Evolutionary conservation across 805 yeast species (phyloP).

Genomic region (Isabelozyma heimii): DNA sequence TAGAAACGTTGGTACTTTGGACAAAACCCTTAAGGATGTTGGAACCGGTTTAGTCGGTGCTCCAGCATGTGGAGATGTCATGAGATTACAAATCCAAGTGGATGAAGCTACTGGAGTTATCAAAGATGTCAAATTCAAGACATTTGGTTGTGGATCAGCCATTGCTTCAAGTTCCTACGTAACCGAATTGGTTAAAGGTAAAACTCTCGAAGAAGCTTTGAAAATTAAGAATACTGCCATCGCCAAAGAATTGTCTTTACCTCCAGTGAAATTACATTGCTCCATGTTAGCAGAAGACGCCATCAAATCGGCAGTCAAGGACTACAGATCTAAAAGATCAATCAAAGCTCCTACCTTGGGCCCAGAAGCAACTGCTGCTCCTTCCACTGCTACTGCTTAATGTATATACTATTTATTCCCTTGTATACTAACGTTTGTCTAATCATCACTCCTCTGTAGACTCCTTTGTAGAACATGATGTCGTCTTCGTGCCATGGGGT

Average conservation of each 20-base stretch:
- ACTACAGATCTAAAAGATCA: slow-evolving; percentile 80
- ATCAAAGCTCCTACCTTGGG: slow-evolving; percentile 57
- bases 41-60: slow-evolving; percentile 99
- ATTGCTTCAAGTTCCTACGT: slow-evolving; percentile 95
- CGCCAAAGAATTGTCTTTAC: slow-evolving; percentile 90
- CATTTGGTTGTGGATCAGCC: slow-evolving; percentile 99
- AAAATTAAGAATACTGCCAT: slow-evolving; percentile 89
- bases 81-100: slow-evolving; percentile 94
- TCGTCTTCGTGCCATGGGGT: background rate
- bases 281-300: slow-evolving; percentile 99
- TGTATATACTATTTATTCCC: background rate
- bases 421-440: background rate
- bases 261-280: slow-evolving; percentile 97
- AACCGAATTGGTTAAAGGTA: slow-evolving; percentile 93
- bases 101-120: slow-evolving; percentile 87
- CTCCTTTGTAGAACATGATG: too few species aligned
- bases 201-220: slow-evolving; percentile 90
- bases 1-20: slow-evolving; percentile 91
- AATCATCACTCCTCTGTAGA: too few species aligned
- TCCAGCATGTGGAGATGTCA: slow-evolving; percentile 99
- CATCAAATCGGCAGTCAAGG: slow-evolving; percentile 94
- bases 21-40: slow-evolving; percentile 70
- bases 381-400: slow-evolving; percentile 15
- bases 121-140: slow-evolving; percentile 94
- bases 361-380: slow-evolving; percentile 44